Evolutionary conservation across 352 stramenopile genomes (phyloP), one percentile per base, ranked within the genome.

Genomic region (Pythium sukuiense): DNA sequence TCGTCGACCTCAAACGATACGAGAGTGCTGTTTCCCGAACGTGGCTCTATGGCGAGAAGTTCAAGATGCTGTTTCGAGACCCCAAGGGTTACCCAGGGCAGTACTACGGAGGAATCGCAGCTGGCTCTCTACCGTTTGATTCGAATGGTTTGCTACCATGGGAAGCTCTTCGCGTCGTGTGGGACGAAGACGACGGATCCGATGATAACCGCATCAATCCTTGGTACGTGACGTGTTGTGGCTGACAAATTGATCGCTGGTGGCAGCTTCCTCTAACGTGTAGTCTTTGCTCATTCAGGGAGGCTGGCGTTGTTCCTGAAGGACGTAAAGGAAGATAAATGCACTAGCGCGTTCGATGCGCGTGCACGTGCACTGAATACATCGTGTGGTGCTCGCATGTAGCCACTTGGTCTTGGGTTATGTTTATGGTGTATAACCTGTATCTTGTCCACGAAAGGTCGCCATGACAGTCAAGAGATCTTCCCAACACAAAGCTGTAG

Each of bases 161-260:
- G 84, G 87, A 95, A 69, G 76, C 84, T 8, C 70, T 93, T 39
- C 84, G 83, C 20, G 80, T 95, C 63, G 88, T 85, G 45, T 95
- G 86, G 86, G 84, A 95, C 50, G 83, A 94, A 84, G 84, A 93
- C 60, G 87, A 93, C 52, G 87, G 87, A 32, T 87, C 81, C 24
- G 82, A 91, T 41, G 82, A 93, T 67, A 90, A 81, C 67, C 79
- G 85, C 52, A 89, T 95, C 60, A 95, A 95, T 53, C 87, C 87
- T 55, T 95, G 87, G 87, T 95, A 78, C 62, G 82, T 80, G 3
- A 37, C 8, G 18, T 5, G 12, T 37, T 16, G 13, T 32, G 27
- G 3, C 14, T 57, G 43, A 33, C 32, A 27, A 61, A 43, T 35
- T 30, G 29, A 14, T 30, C 12, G 48, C n/a, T 58, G 13, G 37